Evolutionary conservation across 129 eudicot genomes (phyloP), one percentile per base, ranked within the genome.

Genomic region (Apium graveolens): DNA sequence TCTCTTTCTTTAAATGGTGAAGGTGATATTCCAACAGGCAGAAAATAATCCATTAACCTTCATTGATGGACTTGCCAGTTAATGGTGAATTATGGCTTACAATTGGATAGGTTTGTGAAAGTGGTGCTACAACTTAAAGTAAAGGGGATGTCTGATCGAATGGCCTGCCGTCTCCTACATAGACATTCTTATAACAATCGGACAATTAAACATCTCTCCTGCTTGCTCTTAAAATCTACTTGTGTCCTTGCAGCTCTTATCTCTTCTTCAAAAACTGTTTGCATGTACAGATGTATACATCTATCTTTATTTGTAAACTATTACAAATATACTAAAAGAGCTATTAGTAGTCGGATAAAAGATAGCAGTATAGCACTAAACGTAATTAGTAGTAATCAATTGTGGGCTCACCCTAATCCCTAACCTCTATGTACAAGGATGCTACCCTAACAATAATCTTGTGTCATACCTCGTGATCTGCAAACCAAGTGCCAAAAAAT

Each of bases 1-100:
- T 80, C 87, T 24, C n/a, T 75, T 27, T 26, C 90, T 38, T 83
- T 90, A 53, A 62, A 86, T 70, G 85, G 84, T 78, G 97, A 84
- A 24, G 31, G 65, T 11, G 65, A 60, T 60, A 26, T 2, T 60
- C 26, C 32, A n/a, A 60, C 68, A 60, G 14, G 4, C 29, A 75
- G 74, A 75, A 83, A 32, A 83, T 68, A 57, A 79, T 78, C 16
- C 78, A 70, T 39, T 5, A 18, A 49, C 57, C n/a, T 49, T 49
- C 57, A 18, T 18, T 49, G n/a, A 17, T 1, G 55, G 57, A 20
- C 2, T 49, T 49, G 57, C 12, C 57, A 18, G 57, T 49, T 49
- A 5, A 46, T 46, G n/a, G 57, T 17, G n/a, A 49, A 26, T 31
- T 11, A 21, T 71, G 8, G 26, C 26, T 70, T 21, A 37, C 6